These are phyloP conservation scores for Amaranthus cruentus DNA, from an alignment of 148 eudicot genomes.

Conservation along the genomic window DNA sequence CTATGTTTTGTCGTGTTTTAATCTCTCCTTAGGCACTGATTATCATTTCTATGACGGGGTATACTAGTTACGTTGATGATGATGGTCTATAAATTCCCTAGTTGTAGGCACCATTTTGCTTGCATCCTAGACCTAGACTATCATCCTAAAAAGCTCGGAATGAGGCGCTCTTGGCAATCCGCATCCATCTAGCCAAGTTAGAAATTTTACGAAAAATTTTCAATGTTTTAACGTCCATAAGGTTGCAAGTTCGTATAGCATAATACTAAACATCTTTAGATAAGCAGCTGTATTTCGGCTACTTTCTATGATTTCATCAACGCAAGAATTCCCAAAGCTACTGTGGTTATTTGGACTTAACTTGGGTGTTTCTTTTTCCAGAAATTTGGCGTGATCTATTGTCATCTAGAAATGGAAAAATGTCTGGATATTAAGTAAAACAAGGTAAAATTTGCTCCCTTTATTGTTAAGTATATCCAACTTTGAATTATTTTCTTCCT, in stretches of 20 bases:
- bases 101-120: background rate
- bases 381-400: background rate
- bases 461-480: background rate
- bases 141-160: too few species aligned
- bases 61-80: too few species aligned
- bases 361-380: background rate
- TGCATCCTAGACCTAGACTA: background rate
- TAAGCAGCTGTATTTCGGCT: background rate
- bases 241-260: background rate
- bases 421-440: background rate
- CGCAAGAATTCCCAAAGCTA: background rate
- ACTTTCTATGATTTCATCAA: background rate
- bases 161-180: too few species aligned
- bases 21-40: too few species aligned
- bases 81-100: background rate
- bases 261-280: background rate
- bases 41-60: too few species aligned
- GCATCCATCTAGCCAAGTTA: too few species aligned
- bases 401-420: background rate
- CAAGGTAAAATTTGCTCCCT: background rate
- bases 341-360: slow-evolving; percentile 4
- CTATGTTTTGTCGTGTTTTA: too few species aligned
- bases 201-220: background rate
- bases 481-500: too few species aligned
- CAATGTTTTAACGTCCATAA: background rate